Base-by-base conservation (phyloP, 331 rosid species). In the Quercus tomentella region DNA sequence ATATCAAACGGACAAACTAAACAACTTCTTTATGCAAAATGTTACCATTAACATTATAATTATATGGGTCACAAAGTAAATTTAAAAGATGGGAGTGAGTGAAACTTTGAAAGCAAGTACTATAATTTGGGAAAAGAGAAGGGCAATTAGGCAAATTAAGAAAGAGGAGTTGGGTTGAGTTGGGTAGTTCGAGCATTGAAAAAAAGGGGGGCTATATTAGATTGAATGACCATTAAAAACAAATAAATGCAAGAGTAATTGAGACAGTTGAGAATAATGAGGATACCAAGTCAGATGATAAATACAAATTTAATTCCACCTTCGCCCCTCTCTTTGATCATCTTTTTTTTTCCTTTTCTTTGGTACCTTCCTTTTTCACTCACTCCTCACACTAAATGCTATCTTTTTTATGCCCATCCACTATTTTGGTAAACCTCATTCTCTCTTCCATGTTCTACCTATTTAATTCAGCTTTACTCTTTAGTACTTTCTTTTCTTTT, bases 211-310 rank as follows among this genome's bases (percentile, higher is more conserved):
- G 87, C 85, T 79, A 72, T 82, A 84, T 90, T 88, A 88, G 88
- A 81, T 81, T 78, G 85, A 81, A 75, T 86, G 87, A 77, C 84
- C 91, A 92, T 89, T 90, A 83, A 89, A 87, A 88, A 70, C 91
- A 81, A 84, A 89, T 89, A 92, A 94, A 90, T 94, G 97, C 97
- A 77, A 83, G 82, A 90, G 92, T 89, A 92, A 91, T 84, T 88
- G 94, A 88, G 86, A 82, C 92, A 21, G 93, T 90, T 90, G 98
- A 88, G 88, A 89, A 87, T 86, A 80, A 89, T 83, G 95, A 88
- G 74, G 84, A 74, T 77, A 83, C 81, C 83, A 70, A 88, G 81
- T 91, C 91, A 82, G 79, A 68, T 89, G 89, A 90, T 92, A 89
- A 92, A 92, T 91, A 88, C 84, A 77, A 73, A 88, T 79, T 88